These are phyloP conservation scores for Eutypa lata DNA, from an alignment of 2,329 filamentous ascomycete genomes.

Conservation along the genomic window DNA sequence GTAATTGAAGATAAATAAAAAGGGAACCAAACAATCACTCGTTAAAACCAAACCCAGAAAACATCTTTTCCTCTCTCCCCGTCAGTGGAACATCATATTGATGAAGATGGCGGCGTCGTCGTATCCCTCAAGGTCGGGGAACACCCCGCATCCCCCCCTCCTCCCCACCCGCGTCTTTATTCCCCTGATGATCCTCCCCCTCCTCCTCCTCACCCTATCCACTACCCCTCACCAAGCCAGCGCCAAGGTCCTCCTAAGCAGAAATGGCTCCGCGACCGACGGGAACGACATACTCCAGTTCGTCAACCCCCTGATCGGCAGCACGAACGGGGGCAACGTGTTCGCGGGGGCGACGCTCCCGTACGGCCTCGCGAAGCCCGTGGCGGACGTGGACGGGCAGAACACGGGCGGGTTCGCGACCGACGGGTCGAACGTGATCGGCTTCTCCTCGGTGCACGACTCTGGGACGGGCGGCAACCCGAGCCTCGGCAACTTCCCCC, in stretches of 20 bases:
- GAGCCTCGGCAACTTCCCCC: constrained; percentile 43
- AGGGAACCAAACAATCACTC: no score
- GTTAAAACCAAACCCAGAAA: no score
- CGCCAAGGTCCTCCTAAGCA: not conserved
- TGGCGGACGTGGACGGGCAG: constrained; percentile 47
- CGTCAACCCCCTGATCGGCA: constrained; percentile 51
- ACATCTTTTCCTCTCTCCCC: no score
- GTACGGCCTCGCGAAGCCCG: constrained; percentile 55
- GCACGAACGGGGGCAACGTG: constrained; percentile 54
- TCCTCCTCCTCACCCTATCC: not conserved
- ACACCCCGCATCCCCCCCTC: not conserved
- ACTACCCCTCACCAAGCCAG: not conserved
- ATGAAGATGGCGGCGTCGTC: no score
- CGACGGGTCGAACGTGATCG: constrained; percentile 45
- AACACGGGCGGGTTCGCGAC: constrained; percentile 44
- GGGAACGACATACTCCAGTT: constrained; percentile 22
- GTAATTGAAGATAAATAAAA: no score
- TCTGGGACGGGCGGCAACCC: constrained; percentile 42
- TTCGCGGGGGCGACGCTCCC: constrained; percentile 55
- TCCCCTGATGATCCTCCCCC: not conserved
- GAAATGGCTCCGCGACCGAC: not conserved
- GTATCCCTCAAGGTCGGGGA: not conserved
- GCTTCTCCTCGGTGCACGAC: constrained; percentile 47
- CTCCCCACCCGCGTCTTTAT: not conserved
- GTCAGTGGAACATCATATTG: no score